phyloP scores from a whole-genome alignment of 768 basidiomycete species.

The Austroboletus eburneus region DNA sequence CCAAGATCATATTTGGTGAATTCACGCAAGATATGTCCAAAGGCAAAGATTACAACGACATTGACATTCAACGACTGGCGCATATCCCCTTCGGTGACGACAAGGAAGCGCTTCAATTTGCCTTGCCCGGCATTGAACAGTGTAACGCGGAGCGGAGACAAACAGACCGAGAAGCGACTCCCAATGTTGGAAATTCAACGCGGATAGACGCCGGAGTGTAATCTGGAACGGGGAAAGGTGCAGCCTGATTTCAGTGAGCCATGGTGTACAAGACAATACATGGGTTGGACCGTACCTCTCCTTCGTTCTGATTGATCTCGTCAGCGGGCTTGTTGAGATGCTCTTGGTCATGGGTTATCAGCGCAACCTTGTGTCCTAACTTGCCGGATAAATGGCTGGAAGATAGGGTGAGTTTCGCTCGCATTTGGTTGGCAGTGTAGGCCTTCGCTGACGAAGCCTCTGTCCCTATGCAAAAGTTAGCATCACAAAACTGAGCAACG shows the following conservation, averaged over 20 bases:
- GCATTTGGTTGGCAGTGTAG: not conserved
- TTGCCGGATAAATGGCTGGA: slow-evolving; percentile 55
- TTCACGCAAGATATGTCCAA: slow-evolving; percentile 53
- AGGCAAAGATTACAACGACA: slow-evolving; percentile 57
- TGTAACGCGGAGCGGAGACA: slow-evolving; percentile 53
- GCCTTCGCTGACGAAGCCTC: slow-evolving; percentile 54
- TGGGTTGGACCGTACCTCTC: slow-evolving; percentile 49
- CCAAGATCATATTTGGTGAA: slow-evolving; percentile 52
- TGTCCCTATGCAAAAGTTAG: slow-evolving; percentile 38
- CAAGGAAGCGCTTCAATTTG: slow-evolving; percentile 64
- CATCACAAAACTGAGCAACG: not conserved
- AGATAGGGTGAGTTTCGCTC: not conserved
- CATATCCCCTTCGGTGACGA: slow-evolving; percentile 56
- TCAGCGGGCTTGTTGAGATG: slow-evolving; percentile 47
- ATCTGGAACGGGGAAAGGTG: slow-evolving; percentile 48
- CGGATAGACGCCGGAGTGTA: slow-evolving; percentile 51
- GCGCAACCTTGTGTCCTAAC: slow-evolving; percentile 61
- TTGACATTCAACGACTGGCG: slow-evolving; percentile 47
- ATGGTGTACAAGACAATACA: too few species aligned
- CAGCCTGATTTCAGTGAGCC: slow-evolving; percentile 47
- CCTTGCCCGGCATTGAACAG: slow-evolving; percentile 59
- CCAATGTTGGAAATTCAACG: slow-evolving; percentile 46
- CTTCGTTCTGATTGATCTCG: slow-evolving; percentile 53
- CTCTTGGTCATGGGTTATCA: slow-evolving; percentile 56
- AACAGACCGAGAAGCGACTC: slow-evolving; percentile 40